Conservation (phyloP, 2,329 filamentous ascomycete genomes). For the Endoconidiophora polonica region DNA sequence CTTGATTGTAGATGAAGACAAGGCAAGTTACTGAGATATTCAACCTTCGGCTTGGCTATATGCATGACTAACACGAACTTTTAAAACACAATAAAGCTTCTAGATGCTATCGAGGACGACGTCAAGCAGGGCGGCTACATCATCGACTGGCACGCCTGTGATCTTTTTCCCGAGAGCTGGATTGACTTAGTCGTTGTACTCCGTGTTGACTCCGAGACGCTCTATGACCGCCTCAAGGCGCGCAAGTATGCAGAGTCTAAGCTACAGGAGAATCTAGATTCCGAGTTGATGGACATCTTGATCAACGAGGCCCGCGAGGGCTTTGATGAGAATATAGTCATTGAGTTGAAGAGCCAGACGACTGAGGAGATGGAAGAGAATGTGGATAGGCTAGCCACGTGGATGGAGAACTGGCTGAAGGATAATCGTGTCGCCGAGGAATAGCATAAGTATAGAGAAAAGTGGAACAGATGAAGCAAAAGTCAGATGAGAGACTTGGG, state of each 20-base stretch:
- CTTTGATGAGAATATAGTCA: slow-evolving; percentile 74
- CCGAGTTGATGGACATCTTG: slow-evolving; percentile 93
- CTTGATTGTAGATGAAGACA: slow-evolving; percentile 94
- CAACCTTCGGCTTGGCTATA: not conserved
- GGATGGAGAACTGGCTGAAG: slow-evolving; percentile 27
- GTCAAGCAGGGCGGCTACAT: slow-evolving; percentile 65
- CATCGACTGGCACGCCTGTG: slow-evolving; percentile 97
- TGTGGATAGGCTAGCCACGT: slow-evolving; percentile 64
- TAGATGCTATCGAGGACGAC: slow-evolving; percentile 79
- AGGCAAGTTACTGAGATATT: slow-evolving; percentile 34
- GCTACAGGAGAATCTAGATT: slow-evolving; percentile 88
- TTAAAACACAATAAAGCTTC: slow-evolving; percentile 33
- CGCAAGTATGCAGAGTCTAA: slow-evolving; percentile 78
- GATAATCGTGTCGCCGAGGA: not conserved
- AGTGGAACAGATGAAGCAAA: not conserved
- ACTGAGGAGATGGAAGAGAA: slow-evolving; percentile 79
- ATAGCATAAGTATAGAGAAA: not conserved
- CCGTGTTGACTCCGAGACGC: slow-evolving; percentile 57
- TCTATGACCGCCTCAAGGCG: slow-evolving; percentile 69
- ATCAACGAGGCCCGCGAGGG: slow-evolving; percentile 77
- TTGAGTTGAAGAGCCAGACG: slow-evolving; percentile 71
- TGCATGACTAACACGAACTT: not conserved
- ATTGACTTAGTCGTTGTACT: slow-evolving; percentile 90
- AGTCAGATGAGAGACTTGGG: not conserved
- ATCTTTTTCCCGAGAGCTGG: slow-evolving; percentile 84